Evolutionary conservation across 768 basidiomycete species (phyloP).

Genomic region (Dacryopinax primogenitus): DNA sequence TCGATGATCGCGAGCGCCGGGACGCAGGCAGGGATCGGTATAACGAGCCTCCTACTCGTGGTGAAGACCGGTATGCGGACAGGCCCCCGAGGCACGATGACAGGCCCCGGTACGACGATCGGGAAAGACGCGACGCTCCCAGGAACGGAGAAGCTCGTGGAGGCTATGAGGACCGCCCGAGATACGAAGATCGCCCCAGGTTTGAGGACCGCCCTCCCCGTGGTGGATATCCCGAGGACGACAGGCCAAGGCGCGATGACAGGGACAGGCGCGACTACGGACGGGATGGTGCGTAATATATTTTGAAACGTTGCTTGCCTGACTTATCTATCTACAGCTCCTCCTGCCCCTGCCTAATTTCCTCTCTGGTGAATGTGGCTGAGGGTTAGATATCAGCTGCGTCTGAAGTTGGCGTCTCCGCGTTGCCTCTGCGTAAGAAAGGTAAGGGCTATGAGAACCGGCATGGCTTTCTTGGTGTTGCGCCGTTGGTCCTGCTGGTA

Average conservation of each 20-base stretch:
- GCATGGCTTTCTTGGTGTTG: background rate
- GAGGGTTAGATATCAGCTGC: too few relatives aligned
- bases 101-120: slow-evolving; percentile 58
- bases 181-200: slow-evolving; percentile 79
- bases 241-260: slow-evolving; percentile 35
- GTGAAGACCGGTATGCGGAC: slow-evolving; percentile 25
- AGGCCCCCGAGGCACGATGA: slow-evolving; percentile 21
- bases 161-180: slow-evolving; percentile 72
- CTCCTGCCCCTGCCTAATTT: too few relatives aligned
- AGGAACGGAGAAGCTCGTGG: slow-evolving; percentile 68
- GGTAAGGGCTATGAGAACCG: background rate
- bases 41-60: background rate
- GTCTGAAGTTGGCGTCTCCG: background rate
- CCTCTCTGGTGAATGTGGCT: too few relatives aligned
- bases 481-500: background rate
- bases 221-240: slow-evolving; percentile 32
- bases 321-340: too few relatives aligned
- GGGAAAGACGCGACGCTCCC: slow-evolving; percentile 56
- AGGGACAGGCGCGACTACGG: slow-evolving; percentile 10
- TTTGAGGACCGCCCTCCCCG: slow-evolving; percentile 28
- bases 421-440: background rate
- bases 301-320: background rate
- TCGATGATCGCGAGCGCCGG: slow-evolving; percentile 10
- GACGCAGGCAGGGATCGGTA: slow-evolving; percentile 9
- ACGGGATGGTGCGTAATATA: background rate